Evolutionary conservation across 2,329 filamentous ascomycete genomes (phyloP), one percentile per base, ranked within the genome.

Genomic region (Cladophialophora bantiana): DNA sequence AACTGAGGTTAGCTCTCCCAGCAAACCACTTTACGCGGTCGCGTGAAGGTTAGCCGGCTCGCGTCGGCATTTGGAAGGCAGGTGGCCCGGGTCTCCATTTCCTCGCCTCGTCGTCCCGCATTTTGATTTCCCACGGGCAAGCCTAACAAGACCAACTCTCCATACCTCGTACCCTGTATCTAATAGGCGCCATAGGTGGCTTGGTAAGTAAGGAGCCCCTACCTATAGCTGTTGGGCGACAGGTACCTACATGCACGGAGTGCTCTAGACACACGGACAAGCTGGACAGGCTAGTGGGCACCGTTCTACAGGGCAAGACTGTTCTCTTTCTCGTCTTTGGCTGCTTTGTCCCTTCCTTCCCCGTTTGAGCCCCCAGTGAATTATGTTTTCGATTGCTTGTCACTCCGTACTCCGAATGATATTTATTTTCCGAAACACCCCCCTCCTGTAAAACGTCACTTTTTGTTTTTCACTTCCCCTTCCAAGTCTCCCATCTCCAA

Each of bases 281-380:
- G 36, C 36, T 3, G 26, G 26, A 26, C 53, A 56, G 31, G n/a
- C 53, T 56, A 34, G 31, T 35, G 53, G 53, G 13, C 40, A 12
- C 34, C 1, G 3, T 26, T 34, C 31, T 53, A 10, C 50, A 53
- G 40, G 15, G 40, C 40, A 10, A 9, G 36, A 13, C 10, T 9
- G 36, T 1, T 13, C 4, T n/a, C 15, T 13, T n/a, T 5, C 15
- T 42, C 40, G n/a, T 5, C 10, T 10, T 18, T 34, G 7, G 9
- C 42, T 48, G 56, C 56, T 45, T 45, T 59, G 56, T 59, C 15
- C 56, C 38, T 59, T 40, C 35, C 56, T 56, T 34, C 56, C 56
- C 26, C 56, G 31, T 26, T 31, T 5, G 20, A 13, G 1, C 50
- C 52, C 52, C 34, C 31, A n/a, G 52, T 36, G 13, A 15, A 18